Percentiles rank a stretch among this genome's conserved stretches.
Evolutionary conservation across 2,329 filamentous ascomycete genomes (phyloP).

Genomic region (Epichloe gansuensis): DNA sequence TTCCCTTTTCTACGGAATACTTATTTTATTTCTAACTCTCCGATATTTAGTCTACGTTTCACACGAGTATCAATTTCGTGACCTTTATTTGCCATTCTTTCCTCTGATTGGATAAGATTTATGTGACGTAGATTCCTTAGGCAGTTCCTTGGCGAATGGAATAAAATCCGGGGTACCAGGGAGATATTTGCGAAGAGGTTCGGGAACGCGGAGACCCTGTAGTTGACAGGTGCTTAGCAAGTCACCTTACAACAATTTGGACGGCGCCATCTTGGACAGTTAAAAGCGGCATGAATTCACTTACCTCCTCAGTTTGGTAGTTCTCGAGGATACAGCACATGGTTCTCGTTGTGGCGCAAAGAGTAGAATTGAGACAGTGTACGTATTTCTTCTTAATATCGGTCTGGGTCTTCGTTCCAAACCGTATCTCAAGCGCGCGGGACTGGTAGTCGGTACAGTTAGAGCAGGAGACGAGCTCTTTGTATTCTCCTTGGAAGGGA

Average conservation of each 20-base stretch:
- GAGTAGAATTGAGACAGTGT: slow-evolving; percentile 80
- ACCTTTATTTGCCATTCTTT: slow-evolving; percentile 18
- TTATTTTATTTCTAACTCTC: too few relatives aligned
- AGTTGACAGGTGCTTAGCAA: background rate
- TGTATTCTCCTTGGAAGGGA: slow-evolving; percentile 94
- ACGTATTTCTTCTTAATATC: slow-evolving; percentile 84
- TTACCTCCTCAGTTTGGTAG: slow-evolving; percentile 76
- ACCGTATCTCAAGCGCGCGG: slow-evolving; percentile 83
- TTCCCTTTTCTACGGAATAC: too few relatives aligned
- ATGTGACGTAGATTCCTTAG: slow-evolving; percentile 46
- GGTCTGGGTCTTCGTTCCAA: slow-evolving; percentile 74
- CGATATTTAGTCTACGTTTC: too few relatives aligned
- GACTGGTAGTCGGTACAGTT: slow-evolving; percentile 99
- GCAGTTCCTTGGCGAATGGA: slow-evolving; percentile 74
- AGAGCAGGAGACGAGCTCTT: slow-evolving; percentile 92
- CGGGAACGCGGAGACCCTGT: slow-evolving; percentile 66
- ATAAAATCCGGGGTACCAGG: slow-evolving; percentile 83
- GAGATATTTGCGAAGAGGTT: slow-evolving; percentile 78
- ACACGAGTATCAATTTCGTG: background rate
- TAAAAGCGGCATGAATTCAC: background rate
- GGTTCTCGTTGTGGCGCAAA: slow-evolving; percentile 83
- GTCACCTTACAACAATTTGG: background rate
- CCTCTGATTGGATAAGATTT: slow-evolving; percentile 18
- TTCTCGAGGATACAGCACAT: slow-evolving; percentile 95
- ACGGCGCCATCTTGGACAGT: background rate